Percentiles rank a stretch among this genome's conserved stretches.
phyloP scores from a whole-genome alignment of 2,329 filamentous ascomycete species.

The Fusarium tupiense region DNA sequence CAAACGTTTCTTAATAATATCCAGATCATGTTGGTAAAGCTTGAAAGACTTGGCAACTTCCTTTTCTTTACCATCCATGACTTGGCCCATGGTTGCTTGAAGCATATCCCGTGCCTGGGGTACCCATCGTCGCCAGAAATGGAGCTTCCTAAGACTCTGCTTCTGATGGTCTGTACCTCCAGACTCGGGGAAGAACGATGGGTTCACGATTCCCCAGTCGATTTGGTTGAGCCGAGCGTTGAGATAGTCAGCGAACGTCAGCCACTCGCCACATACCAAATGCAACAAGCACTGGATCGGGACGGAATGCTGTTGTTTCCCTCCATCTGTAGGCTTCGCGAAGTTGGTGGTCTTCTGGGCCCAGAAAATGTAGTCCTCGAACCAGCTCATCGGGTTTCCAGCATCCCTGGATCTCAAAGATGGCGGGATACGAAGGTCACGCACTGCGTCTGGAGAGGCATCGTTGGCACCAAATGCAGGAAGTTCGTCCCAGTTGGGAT shows the following conservation, averaged over 20 bases:
- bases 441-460: not conserved
- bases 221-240: not conserved
- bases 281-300: not conserved
- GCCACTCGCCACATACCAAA: not conserved
- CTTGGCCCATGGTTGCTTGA: not conserved
- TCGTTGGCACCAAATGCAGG: not conserved
- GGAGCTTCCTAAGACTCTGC: not conserved
- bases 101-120: not conserved
- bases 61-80: accelerated
- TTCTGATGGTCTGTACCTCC: not conserved
- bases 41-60: not conserved
- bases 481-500: not conserved
- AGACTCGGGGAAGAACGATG: not conserved
- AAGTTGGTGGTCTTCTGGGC: not conserved
- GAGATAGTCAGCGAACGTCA: not conserved
- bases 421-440: not conserved
- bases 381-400: not conserved
- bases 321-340: accelerated
- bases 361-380: not conserved
- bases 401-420: not conserved
- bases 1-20: not conserved
- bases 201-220: not conserved
- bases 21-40: not conserved
- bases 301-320: not conserved
- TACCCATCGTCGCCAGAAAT: not conserved